Evolutionary conservation across 257 asterid genomes (phyloP).

Genomic region (Thymus mandschuricus): DNA sequence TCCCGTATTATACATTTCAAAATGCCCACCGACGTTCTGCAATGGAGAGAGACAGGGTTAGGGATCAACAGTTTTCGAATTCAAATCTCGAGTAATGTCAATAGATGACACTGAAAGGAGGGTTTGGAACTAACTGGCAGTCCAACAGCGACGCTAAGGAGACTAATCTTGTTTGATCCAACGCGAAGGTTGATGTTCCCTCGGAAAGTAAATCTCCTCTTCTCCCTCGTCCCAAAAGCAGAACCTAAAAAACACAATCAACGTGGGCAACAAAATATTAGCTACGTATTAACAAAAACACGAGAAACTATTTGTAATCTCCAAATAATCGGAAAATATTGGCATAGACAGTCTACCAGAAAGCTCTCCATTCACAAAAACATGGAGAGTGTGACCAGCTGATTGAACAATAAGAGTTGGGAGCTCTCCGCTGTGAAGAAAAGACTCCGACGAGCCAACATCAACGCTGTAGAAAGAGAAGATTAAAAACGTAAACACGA

Average conservation of each 20-base stretch:
- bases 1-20: conserved; percentile 84
- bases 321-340: not conserved
- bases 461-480: conserved; percentile 56
- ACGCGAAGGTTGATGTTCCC: conserved; percentile 66
- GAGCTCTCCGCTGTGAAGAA: conserved; percentile 70
- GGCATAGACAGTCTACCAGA: conserved; percentile 57
- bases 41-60: conserved; percentile 13
- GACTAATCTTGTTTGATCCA: conserved; percentile 72
- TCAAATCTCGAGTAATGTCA: not conserved
- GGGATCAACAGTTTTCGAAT: not conserved
- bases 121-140: conserved; percentile 67
- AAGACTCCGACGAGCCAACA: conserved; percentile 76
- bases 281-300: conserved; percentile 3
- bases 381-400: conserved; percentile 80
- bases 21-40: conserved; percentile 90
- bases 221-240: conserved; percentile 77
- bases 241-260: conserved; percentile 56
- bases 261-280: conserved; percentile 1
- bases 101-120: not conserved
- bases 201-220: conserved; percentile 59
- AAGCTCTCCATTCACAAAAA: conserved; percentile 84
- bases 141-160: conserved; percentile 95
- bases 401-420: conserved; percentile 83
- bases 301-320: not conserved
- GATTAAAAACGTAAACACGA: not conserved